These are phyloP conservation scores for Kwoniella mangroviensis DNA, from an alignment of 768 basidiomycete species.

Conservation along the genomic window DNA sequence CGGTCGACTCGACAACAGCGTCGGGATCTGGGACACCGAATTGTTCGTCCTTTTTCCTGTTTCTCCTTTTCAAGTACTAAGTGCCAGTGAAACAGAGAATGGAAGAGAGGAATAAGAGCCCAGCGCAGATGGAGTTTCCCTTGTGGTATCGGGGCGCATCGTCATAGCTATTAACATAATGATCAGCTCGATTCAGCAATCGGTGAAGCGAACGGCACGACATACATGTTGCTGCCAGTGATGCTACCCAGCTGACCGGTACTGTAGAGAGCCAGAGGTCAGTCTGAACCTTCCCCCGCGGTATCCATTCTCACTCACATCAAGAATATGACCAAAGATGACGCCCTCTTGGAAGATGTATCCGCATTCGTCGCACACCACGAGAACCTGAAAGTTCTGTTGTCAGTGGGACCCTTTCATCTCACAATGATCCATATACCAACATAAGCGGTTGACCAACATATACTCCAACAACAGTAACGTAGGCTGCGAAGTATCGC, in stretches of 20 bases:
- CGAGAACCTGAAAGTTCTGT: slow-evolving; percentile 21
- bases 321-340: slow-evolving; percentile 28
- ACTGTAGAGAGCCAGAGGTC: background rate
- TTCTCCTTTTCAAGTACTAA: slow-evolving; percentile 27
- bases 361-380: slow-evolving; percentile 32
- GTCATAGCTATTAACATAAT: slow-evolving; percentile 19
- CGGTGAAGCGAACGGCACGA: background rate
- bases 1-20: background rate
- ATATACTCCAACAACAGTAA: slow-evolving; percentile 32
- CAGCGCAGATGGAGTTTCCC: slow-evolving; percentile 32
- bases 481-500: slow-evolving; percentile 32
- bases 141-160: slow-evolving; percentile 31
- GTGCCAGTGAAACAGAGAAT: slow-evolving; percentile 18
- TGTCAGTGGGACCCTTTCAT: background rate
- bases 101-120: slow-evolving; percentile 17
- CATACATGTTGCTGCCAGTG: slow-evolving; percentile 10
- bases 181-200: background rate
- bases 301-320: slow-evolving; percentile 7
- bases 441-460: slow-evolving; percentile 33
- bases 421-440: background rate
- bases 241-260: slow-evolving; percentile 29
- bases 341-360: slow-evolving; percentile 29
- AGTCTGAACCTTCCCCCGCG: background rate
- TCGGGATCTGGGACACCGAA: slow-evolving; percentile 15
- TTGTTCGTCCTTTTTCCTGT: slow-evolving; percentile 27